Evolutionary conservation across 306 rosid genomes (phyloP).

Genomic region (Glycine tomentella): DNA sequence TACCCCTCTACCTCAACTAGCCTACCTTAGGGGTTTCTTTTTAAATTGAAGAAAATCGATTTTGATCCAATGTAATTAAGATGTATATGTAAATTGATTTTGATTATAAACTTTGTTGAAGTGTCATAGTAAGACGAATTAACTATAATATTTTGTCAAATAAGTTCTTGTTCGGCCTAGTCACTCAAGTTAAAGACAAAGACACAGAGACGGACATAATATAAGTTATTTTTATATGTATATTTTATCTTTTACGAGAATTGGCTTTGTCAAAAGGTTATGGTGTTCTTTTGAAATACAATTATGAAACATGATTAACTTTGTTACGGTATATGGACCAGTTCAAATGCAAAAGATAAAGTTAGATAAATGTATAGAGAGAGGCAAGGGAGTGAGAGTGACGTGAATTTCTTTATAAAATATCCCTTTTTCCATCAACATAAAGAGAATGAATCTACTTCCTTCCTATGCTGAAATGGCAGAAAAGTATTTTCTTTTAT

Average conservation of each 20-base stretch:
- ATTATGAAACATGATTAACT: slow-evolving; percentile 9
- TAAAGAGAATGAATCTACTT: slow-evolving; percentile 48
- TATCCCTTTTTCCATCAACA: slow-evolving; percentile 41
- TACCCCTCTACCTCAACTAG: not conserved
- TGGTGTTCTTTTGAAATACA: not conserved
- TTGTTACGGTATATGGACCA: slow-evolving; percentile 45
- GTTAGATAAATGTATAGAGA: not conserved
- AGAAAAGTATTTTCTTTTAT: not conserved
- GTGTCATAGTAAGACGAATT: too few species aligned
- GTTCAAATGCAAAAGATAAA: slow-evolving; percentile 6
- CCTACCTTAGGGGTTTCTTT: not conserved
- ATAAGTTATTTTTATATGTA: not conserved
- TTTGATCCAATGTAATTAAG: too few species aligned
- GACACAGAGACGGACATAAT: not conserved
- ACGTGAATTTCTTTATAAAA: slow-evolving; percentile 39
- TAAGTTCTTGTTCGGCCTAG: too few species aligned
- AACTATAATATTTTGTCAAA: too few species aligned
- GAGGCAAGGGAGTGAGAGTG: slow-evolving; percentile 26
- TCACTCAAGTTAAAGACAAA: too few species aligned
- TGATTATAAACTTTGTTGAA: not conserved
- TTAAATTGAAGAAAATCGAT: too few species aligned
- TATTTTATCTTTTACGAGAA: slow-evolving; percentile 4
- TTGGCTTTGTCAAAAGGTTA: slow-evolving; percentile 32
- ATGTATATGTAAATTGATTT: not conserved
- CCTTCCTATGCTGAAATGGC: slow-evolving; percentile 42